Evolutionary conservation across 805 yeast species (phyloP), one percentile per base, ranked within the genome.

Genomic region (Pichia paraexigua): DNA sequence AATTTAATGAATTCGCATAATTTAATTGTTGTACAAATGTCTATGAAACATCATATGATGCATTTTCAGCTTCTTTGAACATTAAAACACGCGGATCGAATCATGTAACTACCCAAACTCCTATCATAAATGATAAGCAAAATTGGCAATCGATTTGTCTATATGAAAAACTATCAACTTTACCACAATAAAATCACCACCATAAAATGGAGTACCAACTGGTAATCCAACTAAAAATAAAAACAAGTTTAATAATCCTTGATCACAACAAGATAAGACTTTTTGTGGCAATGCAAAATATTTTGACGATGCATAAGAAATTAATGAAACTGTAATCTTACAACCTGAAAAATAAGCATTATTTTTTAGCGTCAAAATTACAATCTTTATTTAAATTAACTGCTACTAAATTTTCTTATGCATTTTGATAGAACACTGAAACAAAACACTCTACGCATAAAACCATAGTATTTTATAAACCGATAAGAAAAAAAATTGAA

Each of bases 21-120:
- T 18, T 71, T 52, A 48, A 81, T 79, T 8, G 86, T 75, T 22
- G 80, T 73, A 24, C 77, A 64, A 40, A 83, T 82, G 41, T 87
- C 88, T 47, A 76, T 64, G 8, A 88, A 3, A 82, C 80, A 15
- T 84, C 77, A 44, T 71, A 70, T 12, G 79, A 70, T 20, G 88
- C 83, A 60, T 80, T 76, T 50, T 70, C 69, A 17, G 84, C 83
- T 64, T 83, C 88, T 63, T 83, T 88, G 15, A 82, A 71, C 78
- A 82, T 78, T 67, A 83, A 87, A 47, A 83, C 79, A 58, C 83
- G 79, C 4, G 85, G 77, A 63, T 83, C 88, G 63, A 82, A 82
- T 0, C 83, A 80, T 32, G 85, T 84, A 61, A 83, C 82, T 20
- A 86, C 80, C 88, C 88, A 83, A 46, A 82, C 75, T 1, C 82